Base-by-base conservation (phyloP, 805 yeast species). In the Myxozyma sirexii region DNA sequence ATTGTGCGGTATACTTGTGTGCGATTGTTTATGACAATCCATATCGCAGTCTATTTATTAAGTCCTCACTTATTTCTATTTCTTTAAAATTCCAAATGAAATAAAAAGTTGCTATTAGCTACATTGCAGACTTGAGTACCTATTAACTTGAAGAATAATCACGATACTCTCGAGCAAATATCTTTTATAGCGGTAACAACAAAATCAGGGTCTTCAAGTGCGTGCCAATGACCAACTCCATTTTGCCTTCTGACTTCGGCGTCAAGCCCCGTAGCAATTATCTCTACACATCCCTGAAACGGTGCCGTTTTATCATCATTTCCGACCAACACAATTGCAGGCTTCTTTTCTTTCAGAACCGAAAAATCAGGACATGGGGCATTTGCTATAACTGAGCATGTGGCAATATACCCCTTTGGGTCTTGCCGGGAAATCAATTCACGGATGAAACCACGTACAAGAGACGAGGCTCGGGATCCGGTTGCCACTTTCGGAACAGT, bases 211-310 rank as follows among this genome's bases (percentile, higher is more conserved):
- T 42, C 56, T 43, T 52, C 56, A 2, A 52, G 26, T 4, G 56
- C 56, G 29, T 52, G 49, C 56, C 56, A 52, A 23, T 52, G 56
- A 12, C 56, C 48, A 15, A 52, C 56, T 8, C 56, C 56, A 6
- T 52, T 42, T 5, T 43, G 24, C 17, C 19, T 17, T 37, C 47
- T 33, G 19, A 52, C 43, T 13, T 52, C 56, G 17, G 56, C 56
- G 1, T 23, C 39, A 1, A 52, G 35, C 2, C 56, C 56, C 3
- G 23, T 17, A 15, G 43, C 56, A 17, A 52, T 23, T 1, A 29
- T 31, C 7, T 52, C 49, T 13, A 43, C 49, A 23, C 56, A 52
- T 5, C 43, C 49, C n/a, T 52, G 31, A 12, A 33, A 33, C 43
- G 56, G 56, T n/a, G 56, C 43, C 3, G 49, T 42, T 31, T 43